Conservation (phyloP, 371 early-diverging fungal genomes). For the Mortierella sp. region DNA sequence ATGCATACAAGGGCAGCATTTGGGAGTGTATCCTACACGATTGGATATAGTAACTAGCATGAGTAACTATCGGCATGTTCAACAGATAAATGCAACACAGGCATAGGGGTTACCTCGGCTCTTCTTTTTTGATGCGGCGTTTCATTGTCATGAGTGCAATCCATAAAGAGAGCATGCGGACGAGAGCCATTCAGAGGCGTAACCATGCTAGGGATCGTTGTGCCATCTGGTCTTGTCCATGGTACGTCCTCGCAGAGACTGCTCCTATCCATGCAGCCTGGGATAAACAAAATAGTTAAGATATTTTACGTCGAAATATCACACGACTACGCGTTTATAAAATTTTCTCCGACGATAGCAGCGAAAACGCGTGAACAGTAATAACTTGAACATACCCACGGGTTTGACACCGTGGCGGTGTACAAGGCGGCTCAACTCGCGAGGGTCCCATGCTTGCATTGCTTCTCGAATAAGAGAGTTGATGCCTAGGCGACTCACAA, state of each 20-base stretch:
- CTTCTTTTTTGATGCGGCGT: constrained; percentile 93
- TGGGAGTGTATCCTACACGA: constrained; percentile 80
- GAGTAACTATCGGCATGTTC: not conserved
- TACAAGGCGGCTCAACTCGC: constrained; percentile 88
- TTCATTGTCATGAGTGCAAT: constrained; percentile 99
- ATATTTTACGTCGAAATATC: not conserved
- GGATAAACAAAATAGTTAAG: not conserved
- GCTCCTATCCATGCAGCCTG: constrained; percentile 51
- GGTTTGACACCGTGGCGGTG: constrained; percentile 94
- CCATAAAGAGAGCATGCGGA: constrained; percentile 97
- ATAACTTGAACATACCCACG: constrained; percentile 64
- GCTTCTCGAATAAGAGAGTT: constrained; percentile 97
- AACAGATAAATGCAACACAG: not conserved
- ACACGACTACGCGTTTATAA: not conserved
- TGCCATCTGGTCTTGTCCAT: constrained; percentile 39
- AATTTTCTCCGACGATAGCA: not conserved
- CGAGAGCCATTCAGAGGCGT: constrained; percentile 58
- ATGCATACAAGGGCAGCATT: constrained; percentile 94
- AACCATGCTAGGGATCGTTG: constrained; percentile 36
- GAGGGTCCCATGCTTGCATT: constrained; percentile 96
- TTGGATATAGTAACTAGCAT: not conserved
- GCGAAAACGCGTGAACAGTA: not conserved
- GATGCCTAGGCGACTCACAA: constrained; percentile 93
- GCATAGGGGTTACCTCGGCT: constrained; percentile 56
- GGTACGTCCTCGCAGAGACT: constrained; percentile 40